Base-by-base conservation (phyloP, 148 eudicot genomes). In the Rhododendron mucronatum region DNA sequence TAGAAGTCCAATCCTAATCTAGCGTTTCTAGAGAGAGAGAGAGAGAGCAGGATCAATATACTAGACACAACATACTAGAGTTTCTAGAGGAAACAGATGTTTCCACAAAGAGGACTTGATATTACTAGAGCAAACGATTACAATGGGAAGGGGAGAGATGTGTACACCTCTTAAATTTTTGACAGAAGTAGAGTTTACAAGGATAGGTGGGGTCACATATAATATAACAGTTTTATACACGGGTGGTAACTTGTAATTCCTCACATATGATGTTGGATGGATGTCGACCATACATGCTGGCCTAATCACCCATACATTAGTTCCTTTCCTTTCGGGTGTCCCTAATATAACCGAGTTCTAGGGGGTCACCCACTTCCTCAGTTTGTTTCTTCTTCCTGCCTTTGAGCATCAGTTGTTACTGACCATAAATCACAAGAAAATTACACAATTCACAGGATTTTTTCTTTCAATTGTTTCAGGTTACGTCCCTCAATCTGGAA, bases 401-500 rank as follows among this genome's bases (percentile, higher is more conserved):
- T 74, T 71, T 1, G 4, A 74, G 26, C 81, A 53, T 74, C 28
- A 37, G n/a, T 44, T 84, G 76, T 71, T 15, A 44, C 81, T 8
- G 39, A 84, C 2, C 8, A 50, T 41, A 71, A 20, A 23, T 48
- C 5, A 33, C 20, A 81, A 35, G 7, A 21, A 28, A 35, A 67
- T 28, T 86, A 7, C 59, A 35, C 47, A 23, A 30, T 35, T 16
- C 51, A 44, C 37, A 59, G 15, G 16, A 79, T 33, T 23, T 37
- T 69, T 77, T 51, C 16, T 53, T 45, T 83, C 41, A 59, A 76
- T 63, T 67, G 30, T 89, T 89, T 84, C 88, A 97, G 99, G 99
- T 97, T 48, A 94, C 96, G 61, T 94, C 96, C 59, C 98, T 97
- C 82, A 95, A 97, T 89, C 90, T 92, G 85, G 95, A 97, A 90